phyloP scores from a whole-genome alignment of 257 asterid species.

The Plectranthus barbatus region DNA sequence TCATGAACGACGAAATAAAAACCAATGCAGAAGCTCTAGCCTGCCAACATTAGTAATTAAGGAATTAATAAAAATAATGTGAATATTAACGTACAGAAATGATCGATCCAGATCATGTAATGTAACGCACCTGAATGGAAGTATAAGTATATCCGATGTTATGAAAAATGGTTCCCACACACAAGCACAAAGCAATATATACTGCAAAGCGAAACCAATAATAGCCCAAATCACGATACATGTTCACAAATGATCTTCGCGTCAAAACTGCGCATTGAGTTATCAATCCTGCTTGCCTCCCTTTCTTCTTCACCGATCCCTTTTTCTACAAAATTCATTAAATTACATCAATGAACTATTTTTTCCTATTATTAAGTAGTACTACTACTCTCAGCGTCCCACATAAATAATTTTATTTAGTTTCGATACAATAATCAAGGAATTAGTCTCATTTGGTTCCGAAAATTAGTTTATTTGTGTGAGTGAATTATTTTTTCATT shows the following conservation, averaged over 20 bases:
- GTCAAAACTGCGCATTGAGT: conserved; percentile 36
- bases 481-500: too few species aligned
- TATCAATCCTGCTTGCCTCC: conserved; percentile 28
- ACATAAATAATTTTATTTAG: too few species aligned
- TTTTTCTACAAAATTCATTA: conserved; percentile 12
- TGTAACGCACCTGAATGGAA: conserved; percentile 31
- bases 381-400: too few species aligned
- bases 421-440: too few species aligned
- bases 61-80: neutral
- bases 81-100: neutral
- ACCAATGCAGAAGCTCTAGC: conserved; percentile 43
- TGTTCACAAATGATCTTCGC: conserved; percentile 32
- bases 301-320: conserved; percentile 22
- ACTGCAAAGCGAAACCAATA: conserved; percentile 46
- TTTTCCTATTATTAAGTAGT: too few species aligned
- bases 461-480: too few species aligned
- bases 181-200: conserved; percentile 29
- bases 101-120: too few species aligned
- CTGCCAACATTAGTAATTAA: conserved; percentile 7
- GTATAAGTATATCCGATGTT: conserved; percentile 27
- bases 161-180: conserved; percentile 35
- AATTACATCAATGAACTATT: neutral
- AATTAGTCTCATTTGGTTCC: too few species aligned
- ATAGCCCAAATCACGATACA: conserved; percentile 45
- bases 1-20: conserved; percentile 40